Evolutionary conservation across 2,329 filamentous ascomycete genomes (phyloP), one percentile per base, ranked within the genome.

Genomic region (Scedosporium aurantiacum): DNA sequence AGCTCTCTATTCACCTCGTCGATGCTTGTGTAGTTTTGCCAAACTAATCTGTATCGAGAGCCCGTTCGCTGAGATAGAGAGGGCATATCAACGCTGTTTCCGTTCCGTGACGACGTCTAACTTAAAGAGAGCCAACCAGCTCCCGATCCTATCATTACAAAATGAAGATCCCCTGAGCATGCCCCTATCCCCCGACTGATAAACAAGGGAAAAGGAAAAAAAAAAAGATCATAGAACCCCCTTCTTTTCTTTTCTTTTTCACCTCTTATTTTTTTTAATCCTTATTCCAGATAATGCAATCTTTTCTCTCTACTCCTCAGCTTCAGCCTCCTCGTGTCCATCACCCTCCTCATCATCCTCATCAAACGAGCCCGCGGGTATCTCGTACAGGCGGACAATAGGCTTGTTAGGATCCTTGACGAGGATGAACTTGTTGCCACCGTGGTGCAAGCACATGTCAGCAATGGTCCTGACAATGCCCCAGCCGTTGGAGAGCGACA

Each of bases 391-490:
- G 65, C 94, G 87, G 66, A 99, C 85, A 65, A 97, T 90, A 63
- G 89, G 85, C 86, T 97, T 97, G 82, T 99, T 99, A 63, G 94
- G 94, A 75, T 99, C 94, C 87, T 88, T 88, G 71, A 88, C 84
- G 21, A 89, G 80, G 56, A 94, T 86, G 68, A 89, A 94, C 78
- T 92, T 92, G 56, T 85, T 82, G 72, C 85, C 86, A 60, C 83
- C 81, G 75, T 86, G 84, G 74, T 86, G 84, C 68, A 91, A 82
- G 70, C 87, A 89, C 88, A 97, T 95, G 76, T 99, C 94, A 68
- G 91, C 90, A 71, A 99, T 97, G 58, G 94, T 99, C 67, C 94
- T 90, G 63, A 99, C 94, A 67, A 99, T 97, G 75, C 94, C 94
- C 94, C 94, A 99, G 65, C 94, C 94, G 77, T 99, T 99, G 77